These are phyloP conservation scores for Eutrema salsugineum DNA, from an alignment of 441 rosid species.

Conservation along the genomic window DNA sequence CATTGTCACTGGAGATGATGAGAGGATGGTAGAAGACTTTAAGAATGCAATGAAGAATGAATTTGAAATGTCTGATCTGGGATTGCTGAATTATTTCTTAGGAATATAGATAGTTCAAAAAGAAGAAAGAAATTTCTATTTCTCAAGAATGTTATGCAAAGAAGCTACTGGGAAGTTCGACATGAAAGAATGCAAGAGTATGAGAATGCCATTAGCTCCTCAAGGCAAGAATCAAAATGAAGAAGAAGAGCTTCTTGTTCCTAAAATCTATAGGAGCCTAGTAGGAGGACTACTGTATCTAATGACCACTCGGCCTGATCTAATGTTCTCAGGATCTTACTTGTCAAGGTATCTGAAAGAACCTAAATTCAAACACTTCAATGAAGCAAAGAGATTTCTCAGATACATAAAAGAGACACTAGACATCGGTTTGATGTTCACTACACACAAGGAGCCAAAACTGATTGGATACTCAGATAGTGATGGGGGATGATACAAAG, in stretches of 20 bases:
- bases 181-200: neutral
- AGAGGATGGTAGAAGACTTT: neutral
- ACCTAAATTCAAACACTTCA: neutral
- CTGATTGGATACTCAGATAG: neutral
- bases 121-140: neutral
- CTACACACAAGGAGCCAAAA: neutral
- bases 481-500: neutral
- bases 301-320: neutral
- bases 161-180: neutral
- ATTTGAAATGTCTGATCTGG: slow-evolving; percentile 5
- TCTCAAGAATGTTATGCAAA: neutral
- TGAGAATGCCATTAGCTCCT: neutral
- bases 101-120: neutral
- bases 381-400: neutral
- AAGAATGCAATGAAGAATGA: neutral
- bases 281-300: neutral
- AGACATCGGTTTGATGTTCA: neutral
- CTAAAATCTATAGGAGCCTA: neutral
- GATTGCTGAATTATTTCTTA: neutral
- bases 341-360: neutral
- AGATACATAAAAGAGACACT: neutral
- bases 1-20: neutral
- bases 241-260: neutral
- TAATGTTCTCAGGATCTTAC: neutral
- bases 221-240: neutral